phyloP scores from a whole-genome alignment of 1,284 basidiomycete genomes.

The Microbotryomycetes sp. region DNA sequence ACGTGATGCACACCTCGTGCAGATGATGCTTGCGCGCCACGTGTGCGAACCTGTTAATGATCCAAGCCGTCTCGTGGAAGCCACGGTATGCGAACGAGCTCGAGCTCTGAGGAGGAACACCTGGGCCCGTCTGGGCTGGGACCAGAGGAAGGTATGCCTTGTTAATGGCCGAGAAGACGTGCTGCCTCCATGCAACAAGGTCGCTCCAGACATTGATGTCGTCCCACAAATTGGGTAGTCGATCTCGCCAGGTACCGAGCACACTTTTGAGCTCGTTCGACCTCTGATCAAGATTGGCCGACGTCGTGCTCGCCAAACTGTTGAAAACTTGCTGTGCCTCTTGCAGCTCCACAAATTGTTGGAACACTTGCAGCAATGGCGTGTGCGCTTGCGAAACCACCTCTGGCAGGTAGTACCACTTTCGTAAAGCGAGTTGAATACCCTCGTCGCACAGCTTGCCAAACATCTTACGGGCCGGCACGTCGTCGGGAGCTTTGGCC shows the following conservation, averaged over 20 bases:
- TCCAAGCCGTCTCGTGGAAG: conserved; percentile 99
- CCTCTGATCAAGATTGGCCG: conserved; percentile 86
- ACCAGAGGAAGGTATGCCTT: conserved; percentile 92
- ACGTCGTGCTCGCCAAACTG: conserved; percentile 78
- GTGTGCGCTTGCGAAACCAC: conserved; percentile 87
- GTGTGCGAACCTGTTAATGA: conserved; percentile 99
- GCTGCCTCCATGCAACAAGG: conserved; percentile 95
- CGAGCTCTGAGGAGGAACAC: conserved; percentile 50
- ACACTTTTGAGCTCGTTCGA: conserved; percentile 94
- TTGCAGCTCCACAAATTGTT: conserved; percentile 96
- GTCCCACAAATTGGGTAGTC: conserved; percentile 91
- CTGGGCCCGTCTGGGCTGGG: conserved; percentile 46
- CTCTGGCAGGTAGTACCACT: conserved; percentile 86
- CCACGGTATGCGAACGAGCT: conserved; percentile 89
- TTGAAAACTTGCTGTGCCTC: conserved; percentile 89
- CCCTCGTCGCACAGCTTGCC: conserved; percentile 86
- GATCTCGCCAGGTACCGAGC: conserved; percentile 93
- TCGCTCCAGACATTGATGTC: conserved; percentile 99
- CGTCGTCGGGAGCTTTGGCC: conserved; percentile 26
- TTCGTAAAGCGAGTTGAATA: conserved; percentile 90
- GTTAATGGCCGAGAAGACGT: conserved; percentile 85
- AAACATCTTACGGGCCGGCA: conserved; percentile 55
- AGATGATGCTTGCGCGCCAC: conserved; percentile 96
- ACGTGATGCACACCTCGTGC: conserved; percentile 90
- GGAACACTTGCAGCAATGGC: conserved; percentile 93